A percentile compares a stretch with the other conserved stretches of the same genome.
Conservation (phyloP, 2,329 filamentous ascomycete genomes). For the Colletotrichum aenigma region DNA sequence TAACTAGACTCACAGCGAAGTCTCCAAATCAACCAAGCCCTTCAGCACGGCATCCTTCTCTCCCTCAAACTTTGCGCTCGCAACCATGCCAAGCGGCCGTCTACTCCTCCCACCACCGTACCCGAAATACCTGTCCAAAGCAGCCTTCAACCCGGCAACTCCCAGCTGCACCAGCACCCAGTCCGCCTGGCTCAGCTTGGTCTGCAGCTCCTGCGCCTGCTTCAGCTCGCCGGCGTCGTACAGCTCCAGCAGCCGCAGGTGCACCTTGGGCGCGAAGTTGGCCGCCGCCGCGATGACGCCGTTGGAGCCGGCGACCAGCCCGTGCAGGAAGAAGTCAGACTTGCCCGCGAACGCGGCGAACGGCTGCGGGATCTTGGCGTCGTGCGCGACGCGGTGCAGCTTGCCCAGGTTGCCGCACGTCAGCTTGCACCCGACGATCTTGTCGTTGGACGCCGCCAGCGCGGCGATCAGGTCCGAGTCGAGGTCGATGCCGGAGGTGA, state of each 20-base stretch:
- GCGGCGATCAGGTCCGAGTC: slow-evolving; percentile 65
- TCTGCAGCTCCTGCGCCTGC: slow-evolving; percentile 40
- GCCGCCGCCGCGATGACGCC: slow-evolving; percentile 45
- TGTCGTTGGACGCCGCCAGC: slow-evolving; percentile 52
- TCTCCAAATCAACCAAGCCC: slow-evolving; percentile 25
- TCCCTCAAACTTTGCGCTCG: slow-evolving; percentile 24
- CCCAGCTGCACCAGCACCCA: slow-evolving; percentile 33
- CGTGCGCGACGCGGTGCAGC: slow-evolving; percentile 49
- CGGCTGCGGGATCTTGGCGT: slow-evolving; percentile 2
- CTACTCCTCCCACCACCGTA: slow-evolving; percentile 26
- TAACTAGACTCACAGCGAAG: slow-evolving; percentile 9
- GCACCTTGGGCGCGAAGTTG: slow-evolving; percentile 42
- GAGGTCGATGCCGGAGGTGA: slow-evolving; percentile 71
- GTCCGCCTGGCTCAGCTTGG: slow-evolving; percentile 29
- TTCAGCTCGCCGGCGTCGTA: slow-evolving; percentile 34
- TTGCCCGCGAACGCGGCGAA: slow-evolving; percentile 42
- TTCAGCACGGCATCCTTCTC: slow-evolving; percentile 22
- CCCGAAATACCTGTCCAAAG: slow-evolving; percentile 23
- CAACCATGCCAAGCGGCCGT: slow-evolving; percentile 26
- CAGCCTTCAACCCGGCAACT: slow-evolving; percentile 31
- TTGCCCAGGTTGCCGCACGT: slow-evolving; percentile 69
- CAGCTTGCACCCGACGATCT: slow-evolving; percentile 70
- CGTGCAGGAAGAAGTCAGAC: slow-evolving; percentile 46
- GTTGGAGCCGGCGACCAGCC: slow-evolving; percentile 41
- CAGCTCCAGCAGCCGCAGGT: slow-evolving; percentile 36